phyloP scores from a whole-genome alignment of 164 flowering plant species.

The Santalum album region DNA sequence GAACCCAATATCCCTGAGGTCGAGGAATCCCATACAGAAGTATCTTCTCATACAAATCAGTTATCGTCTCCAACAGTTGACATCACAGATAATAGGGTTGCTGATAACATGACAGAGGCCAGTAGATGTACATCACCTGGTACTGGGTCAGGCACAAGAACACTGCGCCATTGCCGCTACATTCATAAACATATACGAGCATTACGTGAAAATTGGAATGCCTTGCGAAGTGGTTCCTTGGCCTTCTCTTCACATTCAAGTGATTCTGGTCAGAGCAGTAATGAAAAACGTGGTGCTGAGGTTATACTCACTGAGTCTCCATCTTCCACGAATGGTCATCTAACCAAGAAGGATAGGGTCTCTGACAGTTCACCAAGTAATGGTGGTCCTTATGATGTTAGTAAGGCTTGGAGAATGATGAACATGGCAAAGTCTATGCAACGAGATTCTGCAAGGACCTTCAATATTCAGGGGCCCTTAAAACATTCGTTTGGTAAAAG shows the following conservation, averaged over 20 bases:
- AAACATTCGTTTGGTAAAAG: constrained; percentile 9
- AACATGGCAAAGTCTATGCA: constrained; percentile 38
- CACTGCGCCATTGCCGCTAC: constrained; percentile 36
- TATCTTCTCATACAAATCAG: constrained; percentile 3
- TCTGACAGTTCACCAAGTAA: constrained; percentile 2
- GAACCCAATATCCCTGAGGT: constrained; percentile 14
- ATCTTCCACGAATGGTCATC: constrained; percentile 14
- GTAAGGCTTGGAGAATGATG: constrained; percentile 78
- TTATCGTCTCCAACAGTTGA: constrained; percentile 4
- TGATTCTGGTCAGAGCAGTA: constrained; percentile 8
- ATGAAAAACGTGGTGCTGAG: constrained; percentile 3
- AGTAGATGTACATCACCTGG: not conserved
- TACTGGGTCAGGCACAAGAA: constrained; percentile 31
- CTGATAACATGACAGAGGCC: not conserved
- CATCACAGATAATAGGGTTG: not conserved
- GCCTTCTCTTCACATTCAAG: constrained; percentile 28
- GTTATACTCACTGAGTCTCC: constrained; percentile 4
- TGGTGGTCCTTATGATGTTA: constrained; percentile 23
- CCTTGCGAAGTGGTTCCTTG: constrained; percentile 42
- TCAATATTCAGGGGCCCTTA: constrained; percentile 4
- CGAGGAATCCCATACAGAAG: constrained; percentile 4
- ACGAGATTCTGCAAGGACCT: constrained; percentile 4
- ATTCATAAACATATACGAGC: constrained; percentile 35
- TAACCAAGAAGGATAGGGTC: constrained; percentile 3
- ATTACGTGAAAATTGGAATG: constrained; percentile 68